These are phyloP conservation scores for Clarireedia monteithiana DNA, from an alignment of 2,329 filamentous ascomycete genomes.

Conservation along the genomic window DNA sequence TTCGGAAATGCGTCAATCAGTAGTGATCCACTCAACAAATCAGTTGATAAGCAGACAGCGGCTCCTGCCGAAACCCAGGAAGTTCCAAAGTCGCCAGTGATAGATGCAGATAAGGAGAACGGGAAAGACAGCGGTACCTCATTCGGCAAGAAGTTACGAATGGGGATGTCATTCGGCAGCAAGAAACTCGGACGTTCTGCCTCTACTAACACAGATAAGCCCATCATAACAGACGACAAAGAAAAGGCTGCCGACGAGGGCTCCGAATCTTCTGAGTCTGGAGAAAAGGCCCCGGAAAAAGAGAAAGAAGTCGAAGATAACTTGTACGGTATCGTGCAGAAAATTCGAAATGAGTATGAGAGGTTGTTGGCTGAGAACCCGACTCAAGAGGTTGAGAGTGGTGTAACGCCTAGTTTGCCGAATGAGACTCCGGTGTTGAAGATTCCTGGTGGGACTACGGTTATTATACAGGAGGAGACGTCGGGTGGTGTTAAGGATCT, in stretches of 20 bases:
- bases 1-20: slow-evolving; percentile 57
- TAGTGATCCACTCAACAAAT: slow-evolving; percentile 37
- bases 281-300: slow-evolving; percentile 53
- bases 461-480: slow-evolving; percentile 64
- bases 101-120: slow-evolving; percentile 43
- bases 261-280: slow-evolving; percentile 51
- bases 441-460: slow-evolving; percentile 57
- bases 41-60: slow-evolving; percentile 30
- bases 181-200: slow-evolving; percentile 74
- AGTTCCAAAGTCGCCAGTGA: slow-evolving; percentile 38
- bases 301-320: slow-evolving; percentile 70
- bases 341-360: slow-evolving; percentile 66
- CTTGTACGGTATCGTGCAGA: slow-evolving; percentile 64
- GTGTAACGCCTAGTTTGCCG: slow-evolving; percentile 60
- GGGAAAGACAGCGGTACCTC: slow-evolving; percentile 53
- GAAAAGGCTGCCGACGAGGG: slow-evolving; percentile 65
- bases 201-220: slow-evolving; percentile 63
- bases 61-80: slow-evolving; percentile 29
- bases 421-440: slow-evolving; percentile 72
- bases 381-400: slow-evolving; percentile 48
- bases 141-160: slow-evolving; percentile 78
- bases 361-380: slow-evolving; percentile 52
- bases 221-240: slow-evolving; percentile 68
- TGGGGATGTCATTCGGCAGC: slow-evolving; percentile 62
- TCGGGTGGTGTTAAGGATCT: slow-evolving; percentile 69